Evolutionary conservation across 805 yeast genomes (phyloP), one percentile per base, ranked within the genome.

Genomic region (Saccharomycopsis lassenensis): DNA sequence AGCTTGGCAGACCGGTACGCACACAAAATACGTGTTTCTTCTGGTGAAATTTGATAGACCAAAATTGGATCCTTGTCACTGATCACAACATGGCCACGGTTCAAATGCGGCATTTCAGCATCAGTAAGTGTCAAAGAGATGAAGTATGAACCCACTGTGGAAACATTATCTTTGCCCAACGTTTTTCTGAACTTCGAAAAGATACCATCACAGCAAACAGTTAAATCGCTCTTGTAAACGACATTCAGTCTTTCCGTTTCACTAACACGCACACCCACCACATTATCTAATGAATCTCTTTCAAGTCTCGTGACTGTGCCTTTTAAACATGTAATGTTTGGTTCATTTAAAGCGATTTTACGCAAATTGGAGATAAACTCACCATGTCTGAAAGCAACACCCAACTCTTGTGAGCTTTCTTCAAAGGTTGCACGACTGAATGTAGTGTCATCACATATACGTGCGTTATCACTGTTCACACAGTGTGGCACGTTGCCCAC

Each of bases 311-410:
- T 72, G n/a, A 81, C 96, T 7, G 80, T 84, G 14, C 93, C 96
- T 56, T 85, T 87, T 25, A 84, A 46, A 51, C 79, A 62, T 2
- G 87, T 77, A 14, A 89, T 82, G 49, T 86, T 85, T 27, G 71
- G 66, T 48, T 86, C 91, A 6, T 52, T 54, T 33, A 67, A 63
- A 15, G 82, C 87, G n/a, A 81, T 72, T 10, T 54, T 51, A 47
- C 98, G 71, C 46, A 91, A 65, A 51, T 85, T 85, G 55, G 64
- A 62, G 35, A 91, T 67, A 50, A 91, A 91, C 39, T 74, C 76
- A 15, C 98, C 98, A 54, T 91, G 96, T 50, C 85, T 94, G 61
- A 91, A 86, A 1, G 94, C 79, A 4, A 82, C 81, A 39, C 98
- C 98, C 47, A 61, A 51, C 46, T 65, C 70, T 40, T 67, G 58